phyloP scores from a whole-genome alignment of 345 rosid genomes.

The Lepidium didymum region DNA sequence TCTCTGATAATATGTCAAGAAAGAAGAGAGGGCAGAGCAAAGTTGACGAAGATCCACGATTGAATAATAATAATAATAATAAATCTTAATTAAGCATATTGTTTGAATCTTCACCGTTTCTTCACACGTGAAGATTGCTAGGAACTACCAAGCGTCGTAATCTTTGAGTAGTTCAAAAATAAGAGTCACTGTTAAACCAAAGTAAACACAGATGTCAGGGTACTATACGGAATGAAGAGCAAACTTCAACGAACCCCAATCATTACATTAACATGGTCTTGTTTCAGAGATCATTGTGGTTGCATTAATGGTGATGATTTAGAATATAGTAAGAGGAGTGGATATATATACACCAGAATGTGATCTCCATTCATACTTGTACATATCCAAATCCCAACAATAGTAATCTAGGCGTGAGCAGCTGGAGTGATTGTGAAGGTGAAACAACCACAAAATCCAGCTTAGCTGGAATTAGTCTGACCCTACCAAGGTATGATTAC shows the following conservation, averaged over 20 bases:
- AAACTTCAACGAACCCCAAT: not conserved
- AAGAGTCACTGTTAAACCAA: not conserved
- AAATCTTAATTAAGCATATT: no score
- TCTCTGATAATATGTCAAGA: not conserved
- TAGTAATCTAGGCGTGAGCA: no score
- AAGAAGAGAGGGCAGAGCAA: not conserved
- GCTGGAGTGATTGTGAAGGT: no score
- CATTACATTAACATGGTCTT: not conserved
- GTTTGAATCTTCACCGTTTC: not conserved
- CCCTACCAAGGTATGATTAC: no score
- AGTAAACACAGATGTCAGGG: not conserved
- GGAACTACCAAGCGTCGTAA: not conserved
- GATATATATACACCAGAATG: no score
- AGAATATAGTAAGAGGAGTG: no score
- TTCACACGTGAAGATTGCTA: not conserved
- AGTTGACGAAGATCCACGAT: not conserved
- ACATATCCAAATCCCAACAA: not conserved
- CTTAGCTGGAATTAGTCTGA: no score
- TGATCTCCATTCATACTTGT: not conserved
- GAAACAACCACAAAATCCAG: no score
- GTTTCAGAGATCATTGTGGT: no score
- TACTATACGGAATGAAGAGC: not conserved
- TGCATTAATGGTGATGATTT: no score
- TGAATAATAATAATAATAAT: no score
- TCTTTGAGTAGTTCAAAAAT: not conserved